A percentile compares a stretch with the other conserved stretches of the same genome.
Conservation (phyloP, 225 moss, liverwort and hornwort species). For the Pseudoscleropodium purum region DNA sequence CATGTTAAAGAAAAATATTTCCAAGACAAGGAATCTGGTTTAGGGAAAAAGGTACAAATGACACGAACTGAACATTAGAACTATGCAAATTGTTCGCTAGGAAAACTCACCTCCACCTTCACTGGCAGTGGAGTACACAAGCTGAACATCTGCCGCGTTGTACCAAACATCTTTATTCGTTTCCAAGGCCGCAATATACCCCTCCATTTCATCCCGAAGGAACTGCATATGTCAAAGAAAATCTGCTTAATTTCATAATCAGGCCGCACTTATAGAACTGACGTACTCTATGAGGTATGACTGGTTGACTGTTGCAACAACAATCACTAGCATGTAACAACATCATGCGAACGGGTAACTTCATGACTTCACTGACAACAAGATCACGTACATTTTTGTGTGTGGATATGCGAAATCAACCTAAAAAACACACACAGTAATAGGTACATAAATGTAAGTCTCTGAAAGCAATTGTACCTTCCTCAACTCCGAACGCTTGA, state of each 20-base stretch:
- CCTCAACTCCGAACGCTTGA: constrained; percentile 79
- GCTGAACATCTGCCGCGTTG: constrained; percentile 79
- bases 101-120: constrained; percentile 81
- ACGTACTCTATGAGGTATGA: not conserved
- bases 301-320: not conserved
- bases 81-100: not conserved
- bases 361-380: not conserved
- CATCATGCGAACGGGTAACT: not conserved
- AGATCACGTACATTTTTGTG: not conserved
- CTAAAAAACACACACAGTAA: not conserved
- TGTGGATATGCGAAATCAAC: not conserved
- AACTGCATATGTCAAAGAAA: constrained; percentile 38
- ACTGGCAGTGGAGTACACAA: constrained; percentile 86
- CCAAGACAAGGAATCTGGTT: not conserved
- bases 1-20: not conserved
- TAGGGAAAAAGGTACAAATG: not conserved
- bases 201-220: constrained; percentile 72
- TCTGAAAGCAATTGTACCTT: constrained; percentile 31
- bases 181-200: constrained; percentile 63
- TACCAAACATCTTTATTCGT: constrained; percentile 63
- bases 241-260: not conserved
- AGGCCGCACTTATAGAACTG: not conserved
- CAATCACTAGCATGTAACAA: not conserved
- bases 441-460: not conserved
- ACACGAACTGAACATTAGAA: not conserved